Evolutionary conservation across 805 yeast species (phyloP), one percentile per base, ranked within the genome.

Genomic region (Wickerhamomyces queroliae): DNA sequence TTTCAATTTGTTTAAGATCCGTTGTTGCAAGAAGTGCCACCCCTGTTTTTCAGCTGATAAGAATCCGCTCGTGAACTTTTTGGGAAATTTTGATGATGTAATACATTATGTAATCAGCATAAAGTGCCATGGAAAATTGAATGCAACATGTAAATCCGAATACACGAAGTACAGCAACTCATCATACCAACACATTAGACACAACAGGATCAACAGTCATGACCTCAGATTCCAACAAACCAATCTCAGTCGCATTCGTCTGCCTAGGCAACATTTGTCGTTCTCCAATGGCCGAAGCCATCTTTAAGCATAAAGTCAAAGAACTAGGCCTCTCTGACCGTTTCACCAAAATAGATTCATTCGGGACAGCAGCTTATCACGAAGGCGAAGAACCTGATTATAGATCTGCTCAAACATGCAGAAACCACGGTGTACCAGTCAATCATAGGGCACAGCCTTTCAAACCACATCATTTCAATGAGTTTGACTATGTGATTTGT

Each of bases 221-320:
- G n/a, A 50, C 46, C 49, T 48, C 51, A 16, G 30, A 38, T 33
- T 47, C 46, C 37, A 45, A 51, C 10, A 17, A 30, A 3, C 13
- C 17, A 30, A 56, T 76, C 4, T 71, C 83, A 1, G 95, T 90
- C 10, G 96, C 95, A 1, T 89, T 90, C 58, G 91, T 89, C 1
- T 90, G 97, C 55, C 67, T 88, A 20, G 97, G 97, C 4, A 90
- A 90, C 60, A 86, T 86, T 18, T 89, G 97, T 56, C 90, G 97
- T 36, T 88, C 96, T 2, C 98, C 98, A 12, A 91, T 90, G 98
- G 97, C 98, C 0, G 97, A 91, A 56, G 96, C 96, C 0, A 86
- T 89, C 1, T 88, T 90, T 63, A 69, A 67, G 35, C 78, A 85
- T 42, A 65, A 67, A 13, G 95, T 86, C 9, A 59, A 75, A 32